phyloP scores from a whole-genome alignment of 108 stramenopile genomes.

The Skeletonema potamos region DNA sequence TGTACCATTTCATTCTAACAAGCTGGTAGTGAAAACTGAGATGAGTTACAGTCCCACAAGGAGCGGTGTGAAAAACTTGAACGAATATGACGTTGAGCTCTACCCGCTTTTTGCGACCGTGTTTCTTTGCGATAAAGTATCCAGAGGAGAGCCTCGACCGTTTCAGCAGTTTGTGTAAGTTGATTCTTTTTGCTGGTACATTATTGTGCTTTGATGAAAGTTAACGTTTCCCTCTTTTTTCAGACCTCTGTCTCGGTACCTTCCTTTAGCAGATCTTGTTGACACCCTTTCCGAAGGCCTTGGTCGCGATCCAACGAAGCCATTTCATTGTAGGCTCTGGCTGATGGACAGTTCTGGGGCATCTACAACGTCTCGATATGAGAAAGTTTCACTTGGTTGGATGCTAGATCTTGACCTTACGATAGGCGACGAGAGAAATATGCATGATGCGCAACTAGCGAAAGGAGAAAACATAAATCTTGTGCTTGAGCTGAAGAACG shows the following conservation, averaged over 20 bases:
- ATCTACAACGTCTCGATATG: slow-evolving; percentile 20
- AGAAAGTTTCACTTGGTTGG: slow-evolving; percentile 48
- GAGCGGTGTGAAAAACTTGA: slow-evolving; percentile 12
- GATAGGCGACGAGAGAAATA: slow-evolving; percentile 67
- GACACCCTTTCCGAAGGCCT: slow-evolving; percentile 73
- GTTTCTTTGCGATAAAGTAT: slow-evolving; percentile 73
- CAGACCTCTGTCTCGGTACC: slow-evolving; percentile 68
- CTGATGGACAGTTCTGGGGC: slow-evolving; percentile 46
- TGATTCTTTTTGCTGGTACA: not conserved
- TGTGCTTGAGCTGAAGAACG: slow-evolving; percentile 77
- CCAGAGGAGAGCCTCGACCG: slow-evolving; percentile 79
- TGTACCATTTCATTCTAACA: slow-evolving; percentile 57
- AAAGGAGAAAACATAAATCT: slow-evolving; percentile 56
- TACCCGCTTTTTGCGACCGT: slow-evolving; percentile 86
- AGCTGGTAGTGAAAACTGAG: slow-evolving; percentile 18
- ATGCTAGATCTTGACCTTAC: slow-evolving; percentile 66
- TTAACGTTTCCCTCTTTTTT: not conserved
- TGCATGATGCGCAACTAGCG: slow-evolving; percentile 27
- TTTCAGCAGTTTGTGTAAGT: slow-evolving; percentile 72
- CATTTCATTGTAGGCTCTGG: slow-evolving; percentile 67
- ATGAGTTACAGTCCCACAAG: slow-evolving; percentile 30
- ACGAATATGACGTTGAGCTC: slow-evolving; percentile 81
- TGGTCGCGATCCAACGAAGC: slow-evolving; percentile 60
- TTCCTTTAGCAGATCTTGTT: slow-evolving; percentile 62
- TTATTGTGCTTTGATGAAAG: not conserved